Evolutionary conservation across 306 rosid genomes (phyloP).

Genomic region (Dryas alaskensis): DNA sequence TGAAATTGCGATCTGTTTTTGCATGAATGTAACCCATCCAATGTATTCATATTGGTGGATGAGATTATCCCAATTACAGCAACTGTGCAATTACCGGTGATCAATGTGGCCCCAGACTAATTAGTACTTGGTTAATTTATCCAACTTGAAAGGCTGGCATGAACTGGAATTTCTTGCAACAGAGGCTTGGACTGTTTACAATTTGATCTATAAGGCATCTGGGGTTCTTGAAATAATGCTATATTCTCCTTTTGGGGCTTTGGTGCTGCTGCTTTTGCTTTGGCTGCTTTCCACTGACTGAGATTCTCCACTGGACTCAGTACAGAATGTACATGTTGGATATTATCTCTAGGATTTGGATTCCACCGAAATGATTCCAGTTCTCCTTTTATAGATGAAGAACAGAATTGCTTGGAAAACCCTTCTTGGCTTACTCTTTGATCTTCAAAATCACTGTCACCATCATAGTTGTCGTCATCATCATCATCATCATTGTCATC

Average conservation of each 20-base stretch:
- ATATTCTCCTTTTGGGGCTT: conserved; percentile 61
- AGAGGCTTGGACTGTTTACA: conserved; percentile 47
- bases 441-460: conserved; percentile 26
- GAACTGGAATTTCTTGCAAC: conserved; percentile 58
- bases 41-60: neutral
- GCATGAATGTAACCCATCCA: neutral
- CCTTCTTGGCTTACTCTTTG: conserved; percentile 32
- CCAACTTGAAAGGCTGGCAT: conserved; percentile 86
- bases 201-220: conserved; percentile 18
- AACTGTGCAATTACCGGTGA: conserved; percentile 11
- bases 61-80: neutral
- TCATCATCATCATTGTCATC: conserved; percentile 38
- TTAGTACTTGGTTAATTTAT: conserved; percentile 38
- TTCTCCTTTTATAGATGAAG: conserved; percentile 18
- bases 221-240: conserved; percentile 32
- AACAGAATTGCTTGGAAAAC: conserved; percentile 20
- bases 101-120: conserved; percentile 26
- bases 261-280: conserved; percentile 54
- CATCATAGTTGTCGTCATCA: conserved; percentile 36
- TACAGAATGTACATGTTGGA: conserved; percentile 49
- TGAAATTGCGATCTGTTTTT: neutral
- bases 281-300: conserved; percentile 83
- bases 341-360: conserved; percentile 19
- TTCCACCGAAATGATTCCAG: neutral
- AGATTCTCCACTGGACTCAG: conserved; percentile 77